phyloP scores from a whole-genome alignment of 2,329 filamentous ascomycete genomes.

The Tolypocladium sp. region DNA sequence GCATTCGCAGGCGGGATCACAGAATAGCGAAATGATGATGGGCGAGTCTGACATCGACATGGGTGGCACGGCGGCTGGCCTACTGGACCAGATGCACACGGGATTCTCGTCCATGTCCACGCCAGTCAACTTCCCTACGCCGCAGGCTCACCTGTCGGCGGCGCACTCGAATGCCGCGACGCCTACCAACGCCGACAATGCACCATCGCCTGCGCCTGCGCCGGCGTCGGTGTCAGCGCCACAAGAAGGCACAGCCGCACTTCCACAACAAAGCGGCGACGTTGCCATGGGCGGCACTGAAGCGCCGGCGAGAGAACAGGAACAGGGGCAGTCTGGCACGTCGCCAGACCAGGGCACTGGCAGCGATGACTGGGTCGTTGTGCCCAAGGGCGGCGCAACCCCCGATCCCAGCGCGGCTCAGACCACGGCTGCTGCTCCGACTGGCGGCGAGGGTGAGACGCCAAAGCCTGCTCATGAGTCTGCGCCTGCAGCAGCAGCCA shows the following conservation, averaged over 20 bases:
- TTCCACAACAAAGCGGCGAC: conserved; percentile 18
- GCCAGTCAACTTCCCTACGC: conserved; percentile 50
- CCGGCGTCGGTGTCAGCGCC: conserved; percentile 12
- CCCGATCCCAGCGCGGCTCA: conserved; percentile 19
- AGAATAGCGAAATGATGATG: conserved; percentile 44
- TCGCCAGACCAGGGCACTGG: conserved; percentile 41
- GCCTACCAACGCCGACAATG: conserved; percentile 37
- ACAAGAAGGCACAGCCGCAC: conserved; percentile 8
- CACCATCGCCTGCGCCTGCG: conserved; percentile 39
- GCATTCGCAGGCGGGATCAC: conserved; percentile 45
- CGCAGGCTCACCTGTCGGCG: conserved; percentile 49
- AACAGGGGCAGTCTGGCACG: conserved; percentile 17
- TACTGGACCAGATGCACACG: conserved; percentile 62
- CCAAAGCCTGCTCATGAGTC: conserved; percentile 7
- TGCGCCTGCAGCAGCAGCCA: conserved; percentile 23
- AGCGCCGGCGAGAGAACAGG: conserved; percentile 20
- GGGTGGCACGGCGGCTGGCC: conserved; percentile 52
- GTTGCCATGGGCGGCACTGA: conserved; percentile 46
- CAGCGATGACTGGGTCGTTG: conserved; percentile 65
- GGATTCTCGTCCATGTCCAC: conserved; percentile 52
- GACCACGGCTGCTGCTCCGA: background rate
- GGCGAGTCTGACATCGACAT: conserved; percentile 57
- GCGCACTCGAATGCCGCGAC: conserved; percentile 48
- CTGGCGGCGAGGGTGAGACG: conserved; percentile 5
- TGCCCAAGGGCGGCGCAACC: conserved; percentile 51